These are phyloP conservation scores for Verticillium nonalfalfae DNA, from an alignment of 2,329 filamentous ascomycete species.

Conservation along the genomic window DNA sequence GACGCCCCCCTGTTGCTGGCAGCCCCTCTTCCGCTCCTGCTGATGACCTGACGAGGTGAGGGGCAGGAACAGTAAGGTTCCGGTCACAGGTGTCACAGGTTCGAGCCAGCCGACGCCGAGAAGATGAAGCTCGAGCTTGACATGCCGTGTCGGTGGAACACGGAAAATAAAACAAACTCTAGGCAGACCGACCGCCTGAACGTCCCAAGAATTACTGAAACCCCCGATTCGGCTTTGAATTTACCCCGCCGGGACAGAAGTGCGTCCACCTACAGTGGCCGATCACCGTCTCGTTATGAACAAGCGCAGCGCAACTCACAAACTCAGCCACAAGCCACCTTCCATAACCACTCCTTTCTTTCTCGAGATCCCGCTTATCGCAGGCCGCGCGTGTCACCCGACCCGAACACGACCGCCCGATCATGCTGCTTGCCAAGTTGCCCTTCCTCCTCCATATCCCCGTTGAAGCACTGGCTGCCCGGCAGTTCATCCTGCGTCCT, in stretches of 20 bases:
- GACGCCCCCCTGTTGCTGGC: not conserved
- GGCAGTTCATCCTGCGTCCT: slow-evolving; percentile 38
- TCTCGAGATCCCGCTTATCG: too few relatives aligned
- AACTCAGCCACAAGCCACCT: too few relatives aligned
- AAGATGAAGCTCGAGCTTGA: not conserved
- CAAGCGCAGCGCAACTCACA: too few relatives aligned
- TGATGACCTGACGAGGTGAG: not conserved
- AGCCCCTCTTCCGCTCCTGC: not conserved
- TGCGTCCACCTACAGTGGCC: not conserved
- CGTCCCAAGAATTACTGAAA: too few relatives aligned
- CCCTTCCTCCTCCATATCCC: slow-evolving; percentile 31
- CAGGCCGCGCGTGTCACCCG: not conserved
- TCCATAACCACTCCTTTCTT: too few relatives aligned
- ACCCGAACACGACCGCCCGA: slow-evolving; percentile 1
- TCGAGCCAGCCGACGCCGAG: not conserved
- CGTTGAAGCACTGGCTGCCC: slow-evolving; percentile 34
- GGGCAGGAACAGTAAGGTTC: not conserved
- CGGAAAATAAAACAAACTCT: not conserved
- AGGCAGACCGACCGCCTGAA: too few relatives aligned
- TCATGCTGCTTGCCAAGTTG: slow-evolving; percentile 15
- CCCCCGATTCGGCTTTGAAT: slow-evolving; percentile 3
- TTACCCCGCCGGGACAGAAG: slow-evolving; percentile 3
- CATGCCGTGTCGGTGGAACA: not conserved
- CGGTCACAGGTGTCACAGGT: not conserved
- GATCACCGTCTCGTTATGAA: not conserved